These are phyloP conservation scores for Ogataea thermomethanolica DNA, from an alignment of 805 yeast species.

Conservation along the genomic window DNA sequence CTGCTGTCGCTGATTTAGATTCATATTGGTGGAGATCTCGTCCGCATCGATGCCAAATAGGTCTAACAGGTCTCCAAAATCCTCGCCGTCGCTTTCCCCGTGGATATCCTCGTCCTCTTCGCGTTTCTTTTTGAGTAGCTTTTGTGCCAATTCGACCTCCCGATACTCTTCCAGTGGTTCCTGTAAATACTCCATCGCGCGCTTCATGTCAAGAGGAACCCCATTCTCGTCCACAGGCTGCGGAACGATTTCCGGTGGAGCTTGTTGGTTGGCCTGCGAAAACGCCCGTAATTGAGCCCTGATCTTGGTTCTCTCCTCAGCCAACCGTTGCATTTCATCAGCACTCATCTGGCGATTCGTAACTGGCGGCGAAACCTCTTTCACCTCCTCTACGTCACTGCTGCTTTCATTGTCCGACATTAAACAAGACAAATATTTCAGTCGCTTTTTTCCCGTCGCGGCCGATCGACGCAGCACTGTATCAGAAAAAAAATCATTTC, in stretches of 20 bases:
- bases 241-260: slow-evolving; percentile 1
- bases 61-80: slow-evolving; percentile 31
- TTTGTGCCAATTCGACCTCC: slow-evolving; percentile 22
- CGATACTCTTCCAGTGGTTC: slow-evolving; percentile 23
- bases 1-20: slow-evolving; percentile 55
- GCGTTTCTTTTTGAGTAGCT: slow-evolving; percentile 23
- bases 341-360: slow-evolving; percentile 10
- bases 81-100: slow-evolving; percentile 26
- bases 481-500: slow-evolving; percentile 1
- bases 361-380: slow-evolving; percentile 8
- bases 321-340: slow-evolving; percentile 10
- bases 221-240: slow-evolving; percentile 17
- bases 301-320: slow-evolving; percentile 8
- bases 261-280: slow-evolving; percentile 7
- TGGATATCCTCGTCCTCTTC: slow-evolving; percentile 31
- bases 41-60: slow-evolving; percentile 31
- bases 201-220: slow-evolving; percentile 25
- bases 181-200: slow-evolving; percentile 24
- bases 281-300: slow-evolving; percentile 8
- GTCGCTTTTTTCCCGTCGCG: neutral
- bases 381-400: slow-evolving; percentile 6
- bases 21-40: slow-evolving; percentile 33
- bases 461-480: slow-evolving; percentile 6
- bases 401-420: slow-evolving; percentile 6
- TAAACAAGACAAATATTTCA: neutral